These are phyloP conservation scores for Fusarium foetens DNA, from an alignment of 2,329 filamentous ascomycete genomes.

Conservation along the genomic window DNA sequence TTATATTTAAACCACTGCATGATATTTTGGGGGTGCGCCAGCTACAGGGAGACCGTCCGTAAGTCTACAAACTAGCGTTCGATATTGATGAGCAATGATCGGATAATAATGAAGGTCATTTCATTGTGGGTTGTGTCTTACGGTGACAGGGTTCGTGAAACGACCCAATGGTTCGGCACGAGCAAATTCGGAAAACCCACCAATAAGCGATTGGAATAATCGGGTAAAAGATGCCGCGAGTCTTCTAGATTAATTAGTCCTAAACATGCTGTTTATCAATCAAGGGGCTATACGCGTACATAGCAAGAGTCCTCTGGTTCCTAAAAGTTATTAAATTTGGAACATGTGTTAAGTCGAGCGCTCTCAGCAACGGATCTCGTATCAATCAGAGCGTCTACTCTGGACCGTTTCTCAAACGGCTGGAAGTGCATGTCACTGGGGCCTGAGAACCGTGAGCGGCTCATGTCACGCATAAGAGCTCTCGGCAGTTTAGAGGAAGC, in stretches of 20 bases:
- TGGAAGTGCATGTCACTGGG: accelerated
- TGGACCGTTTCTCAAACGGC: accelerated
- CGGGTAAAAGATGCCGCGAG: background rate
- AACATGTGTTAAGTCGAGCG: accelerated
- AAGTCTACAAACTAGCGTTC: accelerated
- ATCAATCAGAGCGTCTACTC: accelerated
- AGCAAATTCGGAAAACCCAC: background rate
- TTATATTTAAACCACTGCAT: background rate
- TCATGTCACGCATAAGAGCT: too few relatives aligned
- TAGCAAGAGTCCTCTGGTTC: background rate
- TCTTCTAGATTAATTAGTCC: background rate
- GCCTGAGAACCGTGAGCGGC: too few relatives aligned
- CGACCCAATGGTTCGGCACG: background rate
- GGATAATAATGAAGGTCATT: background rate
- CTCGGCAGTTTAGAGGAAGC: background rate
- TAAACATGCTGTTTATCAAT: background rate
- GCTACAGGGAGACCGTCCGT: accelerated
- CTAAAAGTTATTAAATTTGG: accelerated
- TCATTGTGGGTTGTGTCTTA: background rate
- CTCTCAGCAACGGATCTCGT: accelerated
- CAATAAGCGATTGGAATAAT: accelerated
- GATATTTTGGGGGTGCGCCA: background rate
- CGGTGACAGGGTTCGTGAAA: background rate
- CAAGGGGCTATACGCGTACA: background rate
- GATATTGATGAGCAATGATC: background rate